phyloP scores from a whole-genome alignment of 169 alveolate genomes.

The Perkinsus chesapeaki region DNA sequence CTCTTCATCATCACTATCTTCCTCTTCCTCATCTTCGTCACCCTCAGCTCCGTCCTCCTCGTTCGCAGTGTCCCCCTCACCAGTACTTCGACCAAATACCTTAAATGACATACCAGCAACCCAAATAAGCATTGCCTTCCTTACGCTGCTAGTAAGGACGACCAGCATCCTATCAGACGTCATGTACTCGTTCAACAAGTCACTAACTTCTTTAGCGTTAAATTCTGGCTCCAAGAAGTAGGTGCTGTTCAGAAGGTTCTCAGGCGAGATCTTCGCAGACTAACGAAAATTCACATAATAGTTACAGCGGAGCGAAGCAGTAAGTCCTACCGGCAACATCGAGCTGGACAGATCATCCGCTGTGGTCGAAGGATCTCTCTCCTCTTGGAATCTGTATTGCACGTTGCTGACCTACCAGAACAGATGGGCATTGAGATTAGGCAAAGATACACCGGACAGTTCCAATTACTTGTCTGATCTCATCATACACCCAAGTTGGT shows the following conservation, averaged over 20 bases:
- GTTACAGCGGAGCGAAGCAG: neutral
- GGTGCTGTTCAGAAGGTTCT: neutral
- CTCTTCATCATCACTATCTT: neutral
- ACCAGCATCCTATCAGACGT: neutral
- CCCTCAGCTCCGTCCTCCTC: neutral
- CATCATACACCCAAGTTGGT: neutral
- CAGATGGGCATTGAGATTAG: no score
- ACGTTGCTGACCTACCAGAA: neutral
- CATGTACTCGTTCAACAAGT: neutral
- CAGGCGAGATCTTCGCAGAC: neutral
- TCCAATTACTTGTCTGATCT: neutral
- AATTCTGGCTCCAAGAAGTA: neutral
- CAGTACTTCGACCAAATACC: neutral
- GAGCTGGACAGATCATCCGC: neutral
- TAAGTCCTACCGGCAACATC: neutral
- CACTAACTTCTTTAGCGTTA: neutral
- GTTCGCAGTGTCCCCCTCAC: neutral
- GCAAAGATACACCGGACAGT: no score
- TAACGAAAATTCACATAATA: neutral
- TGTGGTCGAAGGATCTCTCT: neutral
- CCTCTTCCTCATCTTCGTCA: neutral
- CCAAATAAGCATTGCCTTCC: neutral
- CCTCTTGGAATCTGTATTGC: neutral
- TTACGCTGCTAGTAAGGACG: neutral
- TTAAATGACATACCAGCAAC: neutral